Base-by-base conservation (phyloP, 768 basidiomycete genomes). In the Leucogyrophana mollusca region DNA sequence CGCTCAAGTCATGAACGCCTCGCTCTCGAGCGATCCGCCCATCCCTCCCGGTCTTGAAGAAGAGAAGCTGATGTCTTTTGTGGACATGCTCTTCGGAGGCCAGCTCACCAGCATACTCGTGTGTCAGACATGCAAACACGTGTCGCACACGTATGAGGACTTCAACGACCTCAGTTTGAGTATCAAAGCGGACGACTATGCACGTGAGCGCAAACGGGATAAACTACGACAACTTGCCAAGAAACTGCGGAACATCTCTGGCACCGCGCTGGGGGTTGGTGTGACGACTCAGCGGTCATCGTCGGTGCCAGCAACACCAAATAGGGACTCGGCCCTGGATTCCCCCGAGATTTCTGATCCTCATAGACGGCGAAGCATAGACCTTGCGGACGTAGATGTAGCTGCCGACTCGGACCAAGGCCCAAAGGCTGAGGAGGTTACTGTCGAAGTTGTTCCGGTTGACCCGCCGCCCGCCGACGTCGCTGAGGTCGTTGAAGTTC, bases 91-190 rank as follows among this genome's bases (percentile, higher is more conserved):
- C 46, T 98, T 96, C 57, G 89, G 90, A 24, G 94, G 94, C 4
- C 80, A 82, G 56, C 75, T 98, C 39, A 85, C 91, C 4, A 90
- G 87, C 68, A 85, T 96, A 60, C 85, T 98, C 40, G 87, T 98
- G 3, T 98, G 94, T 64, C 91, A 94, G 55, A 80, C 82, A 48
- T 98, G 94, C 80, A 94, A 95, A 64, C 83, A 90, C 57, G 82
- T 96, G 40, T 95, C 93, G 2, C 84, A 92, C 54, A 90, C 88
- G 4, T 87, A 89, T 60, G 94, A 98, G 65, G 91, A 93, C 59
- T 97, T 96, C 65, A 86, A 88, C 62, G 94, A 96, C 65, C 85
- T 98, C 56, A 92, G 90, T 42, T 71, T 98, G 25, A 88, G 87
- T 64, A 86, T 94, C 64, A 90, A 86, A 61, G 78, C 85, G 1